Base-by-base conservation (phyloP, 345 rosid species). In the Pugionium cornutum region DNA sequence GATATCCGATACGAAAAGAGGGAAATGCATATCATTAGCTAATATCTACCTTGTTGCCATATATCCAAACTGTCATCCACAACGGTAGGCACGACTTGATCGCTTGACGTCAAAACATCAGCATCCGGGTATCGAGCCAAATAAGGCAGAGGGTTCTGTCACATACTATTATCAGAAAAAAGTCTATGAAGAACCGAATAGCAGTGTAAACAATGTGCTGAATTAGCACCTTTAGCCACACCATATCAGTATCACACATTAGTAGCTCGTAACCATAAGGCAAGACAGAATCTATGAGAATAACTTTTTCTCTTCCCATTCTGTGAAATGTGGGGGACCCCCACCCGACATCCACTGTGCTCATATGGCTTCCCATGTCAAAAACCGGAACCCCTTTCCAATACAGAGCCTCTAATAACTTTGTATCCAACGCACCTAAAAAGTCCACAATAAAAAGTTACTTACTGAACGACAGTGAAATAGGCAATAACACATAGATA, bases 161-260 rank as follows among this genome's bases (percentile, higher is more conserved):
- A 55, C 52, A 68, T 27, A 34, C 8, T 26, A 48, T 9, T 5
- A 49, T 68, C 55, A 68, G 66, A 49, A 59, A 2, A 46, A 7
- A 11, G 4, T 46, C 26, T 41, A 30, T 4, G 9, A 18, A 45
- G 41, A 66, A 43, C 18, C 18, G 58, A 62, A 31, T 42, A 64
- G 41, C 33, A 2, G 1, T 26, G 29, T 27, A 8, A 62, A 68
- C 46, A 42, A 29, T 33, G 40, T 34, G 54, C 7, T 6, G 10
- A 48, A 39, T 32, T 6, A 45, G 53, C 58, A 94, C 99, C 97
- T 94, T 94, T 66, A 94, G 75, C 99, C 99, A 94, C 62, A 86
- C 99, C 97, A 88, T 88, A 77, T 94, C 99, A 26, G 99, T 88
- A 67, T 94, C 99, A 36, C 99, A 94, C 99, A 91, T 94, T 71